Base-by-base conservation (phyloP, 2,329 filamentous ascomycete genomes). In the Leptographium lundbergii region DNA sequence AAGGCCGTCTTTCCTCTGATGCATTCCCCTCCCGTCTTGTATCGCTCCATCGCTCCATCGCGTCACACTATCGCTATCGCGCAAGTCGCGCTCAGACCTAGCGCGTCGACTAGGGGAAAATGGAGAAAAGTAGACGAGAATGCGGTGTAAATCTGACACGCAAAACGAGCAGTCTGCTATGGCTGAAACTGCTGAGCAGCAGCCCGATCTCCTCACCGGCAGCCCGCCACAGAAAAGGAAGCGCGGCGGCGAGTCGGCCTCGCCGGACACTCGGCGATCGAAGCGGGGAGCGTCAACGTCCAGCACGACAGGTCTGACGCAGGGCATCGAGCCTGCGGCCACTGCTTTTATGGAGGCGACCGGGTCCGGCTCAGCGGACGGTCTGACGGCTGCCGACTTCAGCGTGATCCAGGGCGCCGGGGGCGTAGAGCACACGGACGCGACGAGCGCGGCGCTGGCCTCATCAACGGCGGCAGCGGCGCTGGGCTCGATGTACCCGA, bases 401-500 rank as follows among this genome's bases (percentile, higher is more conserved):
- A 77, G 74, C 62, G 80, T 79, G 36, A 74, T 82, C 6, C 78
- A 81, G 63, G 79, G 81, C 65, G 79, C 79, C 11, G 73, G 79
- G 6, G 48, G 24, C n/a, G 72, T 68, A 24, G 69, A 78, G 22
- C 77, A 80, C 62, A 70, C 72, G 14, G 78, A 79, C 54, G 62
- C 57, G 59, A 80, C 77, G 14, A 77, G 81, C 63, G 74, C 77
- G 13, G 72, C 76, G 58, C 80, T 77, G 65, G 81, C 79, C 24
- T 81, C 81, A 4, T 82, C 75, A 65, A 84, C 81, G 17, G 81
- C 81, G 6, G 81, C 81, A 48, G 81, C 81, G 14, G 81, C 81
- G 32, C 71, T 84, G 3, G 77, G 77, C 59, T 73, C 72, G 57
- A 81, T 84, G 75, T 84, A 82, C 66, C 81, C 81, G 6, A 81